Conservation (phyloP, 2,329 filamentous ascomycete genomes). For the Trichoderma aggressivum region DNA sequence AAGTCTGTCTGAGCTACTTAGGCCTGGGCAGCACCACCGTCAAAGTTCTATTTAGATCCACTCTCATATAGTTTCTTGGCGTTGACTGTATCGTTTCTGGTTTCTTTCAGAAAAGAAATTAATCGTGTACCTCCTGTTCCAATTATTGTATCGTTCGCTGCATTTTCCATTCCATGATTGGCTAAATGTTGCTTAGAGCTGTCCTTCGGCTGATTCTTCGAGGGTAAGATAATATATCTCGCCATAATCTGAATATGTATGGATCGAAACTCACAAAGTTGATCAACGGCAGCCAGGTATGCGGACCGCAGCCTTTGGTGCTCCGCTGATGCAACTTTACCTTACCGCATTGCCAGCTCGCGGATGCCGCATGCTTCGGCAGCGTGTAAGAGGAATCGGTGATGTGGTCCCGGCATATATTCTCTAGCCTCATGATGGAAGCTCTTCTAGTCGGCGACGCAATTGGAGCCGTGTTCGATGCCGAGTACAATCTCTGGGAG, state of each 20-base stretch:
- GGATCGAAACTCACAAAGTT: not conserved
- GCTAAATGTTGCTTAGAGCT: not conserved
- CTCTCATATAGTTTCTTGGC: not conserved
- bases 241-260: not conserved
- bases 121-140: not conserved
- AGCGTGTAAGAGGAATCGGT: not conserved
- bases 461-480: not conserved
- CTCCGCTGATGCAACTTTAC: not conserved
- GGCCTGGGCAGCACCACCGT: not conserved
- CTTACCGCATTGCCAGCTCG: not conserved
- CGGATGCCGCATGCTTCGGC: not conserved
- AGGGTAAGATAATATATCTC: not conserved
- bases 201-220: not conserved
- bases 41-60: not conserved
- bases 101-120: no score
- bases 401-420: not conserved
- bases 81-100: not conserved
- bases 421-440: not conserved
- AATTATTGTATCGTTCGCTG: not conserved
- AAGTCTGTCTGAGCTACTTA: no score
- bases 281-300: not conserved
- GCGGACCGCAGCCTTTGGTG: not conserved
- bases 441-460: not conserved
- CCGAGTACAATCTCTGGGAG: not conserved
- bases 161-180: not conserved